Base-by-base conservation (phyloP, 768 basidiomycete genomes). In the Auriculariales sp. region DNA sequence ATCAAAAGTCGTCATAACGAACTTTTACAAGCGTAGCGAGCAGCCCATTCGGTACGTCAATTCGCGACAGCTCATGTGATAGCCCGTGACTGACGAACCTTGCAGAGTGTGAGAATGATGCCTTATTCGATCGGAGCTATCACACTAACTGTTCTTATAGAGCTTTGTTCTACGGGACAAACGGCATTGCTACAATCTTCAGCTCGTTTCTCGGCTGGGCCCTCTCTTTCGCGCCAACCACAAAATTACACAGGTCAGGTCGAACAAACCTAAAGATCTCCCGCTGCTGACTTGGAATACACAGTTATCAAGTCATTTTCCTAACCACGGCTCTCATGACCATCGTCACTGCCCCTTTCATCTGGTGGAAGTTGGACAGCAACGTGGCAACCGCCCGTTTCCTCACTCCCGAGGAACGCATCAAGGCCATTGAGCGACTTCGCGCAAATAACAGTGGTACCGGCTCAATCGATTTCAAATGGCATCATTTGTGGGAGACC, bases 391-490 rank as follows among this genome's bases (percentile, higher is more conserved):
- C 25, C 17, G 71, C 71, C 0, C 57, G 56, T 33, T 73, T 73
- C 59, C 54, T 73, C 28, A 61, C 46, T 33, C 60, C 62, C 14
- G 64, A 69, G 15, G 71, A 73, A 55, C 68, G 67, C 44, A 53
- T 70, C 29, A 52, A 67, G n/a, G 71, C 70, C 2, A 55, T 72
- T 29, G 66, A 71, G 51, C 64, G 71, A 19, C 59, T 73, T 25
- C 59, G 66, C 0, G 65, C 62, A 3, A 73, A 73, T 52, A 71
- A 72, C 53, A 31, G 62, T 64, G 70, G 67, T 22, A 68, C 64
- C 5, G 71, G 71, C 52, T 61, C 66, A 12, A 73, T 71, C 53
- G 60, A 64, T 3, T 72, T 68, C 68, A 72, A 71, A 56, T 68
- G 66, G 66, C 59, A 66, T 3, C 71, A 73, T 56, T 67, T 69